Evolutionary conservation across 2,329 filamentous ascomycete genomes (phyloP).

Genomic region (Penicillium sp.): DNA sequence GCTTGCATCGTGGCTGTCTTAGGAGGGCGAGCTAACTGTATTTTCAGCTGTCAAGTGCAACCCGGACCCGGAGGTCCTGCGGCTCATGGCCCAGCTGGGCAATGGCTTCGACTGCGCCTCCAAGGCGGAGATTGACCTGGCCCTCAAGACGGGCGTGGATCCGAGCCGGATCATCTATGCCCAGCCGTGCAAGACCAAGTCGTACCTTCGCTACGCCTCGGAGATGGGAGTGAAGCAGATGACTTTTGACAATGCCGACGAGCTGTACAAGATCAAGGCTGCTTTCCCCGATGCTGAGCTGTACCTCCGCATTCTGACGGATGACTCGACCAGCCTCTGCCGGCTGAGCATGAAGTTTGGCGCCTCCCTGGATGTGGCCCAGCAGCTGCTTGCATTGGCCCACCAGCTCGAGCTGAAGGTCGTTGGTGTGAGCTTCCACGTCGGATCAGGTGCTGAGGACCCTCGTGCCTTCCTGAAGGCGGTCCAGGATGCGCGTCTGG

Average conservation of each 20-base stretch:
- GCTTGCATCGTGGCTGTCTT: not conserved
- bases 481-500: slow-evolving; percentile 78
- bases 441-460: slow-evolving; percentile 93
- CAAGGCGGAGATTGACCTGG: slow-evolving; percentile 93
- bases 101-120: slow-evolving; percentile 98
- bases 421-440: slow-evolving; percentile 95
- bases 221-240: slow-evolving; percentile 88
- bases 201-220: slow-evolving; percentile 88
- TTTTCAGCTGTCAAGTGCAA: slow-evolving; percentile 92
- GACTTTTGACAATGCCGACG: slow-evolving; percentile 98
- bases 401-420: slow-evolving; percentile 82
- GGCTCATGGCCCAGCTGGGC: slow-evolving; percentile 81
- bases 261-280: slow-evolving; percentile 96
- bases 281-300: slow-evolving; percentile 86
- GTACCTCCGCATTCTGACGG: slow-evolving; percentile 89
- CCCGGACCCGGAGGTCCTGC: slow-evolving; percentile 83
- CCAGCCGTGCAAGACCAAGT: slow-evolving; percentile 99
- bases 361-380: slow-evolving; percentile 77
- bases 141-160: slow-evolving; percentile 76
- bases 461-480: slow-evolving; percentile 88
- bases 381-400: slow-evolving; percentile 73
- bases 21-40: not conserved
- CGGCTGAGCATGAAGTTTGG: slow-evolving; percentile 97
- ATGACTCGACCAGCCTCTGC: slow-evolving; percentile 92
- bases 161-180: slow-evolving; percentile 96